Base-by-base conservation (phyloP, 768 basidiomycete genomes). In the Pholiota molesta region DNA sequence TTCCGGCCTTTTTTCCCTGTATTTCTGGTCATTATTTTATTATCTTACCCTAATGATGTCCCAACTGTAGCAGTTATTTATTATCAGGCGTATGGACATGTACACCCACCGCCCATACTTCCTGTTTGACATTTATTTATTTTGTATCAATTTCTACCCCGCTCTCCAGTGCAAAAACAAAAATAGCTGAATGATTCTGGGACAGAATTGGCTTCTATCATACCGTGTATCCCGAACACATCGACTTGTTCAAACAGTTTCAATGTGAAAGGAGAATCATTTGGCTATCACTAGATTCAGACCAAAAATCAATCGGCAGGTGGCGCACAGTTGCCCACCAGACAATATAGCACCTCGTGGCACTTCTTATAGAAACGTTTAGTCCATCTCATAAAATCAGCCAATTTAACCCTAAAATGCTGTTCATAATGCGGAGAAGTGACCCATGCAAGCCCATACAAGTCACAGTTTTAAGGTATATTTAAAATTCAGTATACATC, bases 401-500 rank as follows among this genome's bases (percentile, higher is more conserved):
- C 37, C 42, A 42, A 52, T 58, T 14, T 33, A 57, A 57, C 26
- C 17, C 31, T 58, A 58, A 49, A 51, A 28, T 29, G 26, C 19
- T 47, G 26, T 31, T 47, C 29, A 37, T 26, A 26, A 28, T 23
- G 40, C 23, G 55, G 55, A 42, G 28, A 39, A 56, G 26, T 40
- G 40, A 21, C 23, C 55, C 55, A 26, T 26, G 45, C 56, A 57
- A 57, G 44, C 44, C 23, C 47, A 28, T 49, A 57, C 56, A 47
- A 57, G 56, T 57, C 44, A 57, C 56, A 57, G 35, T 45, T 44
- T 47, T 47, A 21, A 57, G 47, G 47, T 49, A 49, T 23, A 49
- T 23, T 47, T 23, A 23, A 47, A 47, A 47, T 47, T 19, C 19
- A 13, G 45, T 39, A 60, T 44, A n/a, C 52, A 71, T 70, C 65